phyloP scores from a whole-genome alignment of 106 monocot species.

The Acorus calamus region DNA sequence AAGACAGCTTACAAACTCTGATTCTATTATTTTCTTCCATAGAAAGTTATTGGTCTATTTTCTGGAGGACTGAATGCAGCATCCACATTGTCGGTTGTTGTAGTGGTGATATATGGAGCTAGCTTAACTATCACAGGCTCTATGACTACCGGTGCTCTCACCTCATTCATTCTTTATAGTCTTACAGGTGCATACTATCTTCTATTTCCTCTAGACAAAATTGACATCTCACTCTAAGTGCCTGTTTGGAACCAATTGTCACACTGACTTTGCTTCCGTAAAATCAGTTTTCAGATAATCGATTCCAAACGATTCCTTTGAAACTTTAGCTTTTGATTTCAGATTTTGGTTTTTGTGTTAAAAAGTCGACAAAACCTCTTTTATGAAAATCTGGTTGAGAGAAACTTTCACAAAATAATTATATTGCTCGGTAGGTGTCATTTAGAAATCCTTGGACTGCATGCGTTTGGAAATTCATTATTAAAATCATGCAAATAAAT shows the following conservation, averaged over 20 bases:
- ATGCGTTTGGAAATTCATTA: no score
- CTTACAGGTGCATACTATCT: slow-evolving; percentile 79
- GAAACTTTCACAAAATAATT: no score
- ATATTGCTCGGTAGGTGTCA: no score
- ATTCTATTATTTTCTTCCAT: slow-evolving; percentile 4
- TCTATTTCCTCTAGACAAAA: neutral
- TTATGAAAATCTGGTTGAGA: no score
- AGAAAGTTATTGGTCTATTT: slow-evolving; percentile 88
- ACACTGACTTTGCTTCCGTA: no score
- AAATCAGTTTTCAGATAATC: no score
- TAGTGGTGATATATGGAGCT: slow-evolving; percentile 88
- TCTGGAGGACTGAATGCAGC: slow-evolving; percentile 84
- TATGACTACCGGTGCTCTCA: slow-evolving; percentile 88
- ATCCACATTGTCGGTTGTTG: slow-evolving; percentile 78
- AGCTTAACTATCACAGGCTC: slow-evolving; percentile 74
- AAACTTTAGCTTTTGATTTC: neutral
- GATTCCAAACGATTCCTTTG: neutral
- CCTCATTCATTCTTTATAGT: slow-evolving; percentile 98
- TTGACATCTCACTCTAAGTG: neutral
- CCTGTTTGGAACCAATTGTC: no score
- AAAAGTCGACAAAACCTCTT: no score
- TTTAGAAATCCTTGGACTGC: no score
- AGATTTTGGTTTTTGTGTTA: neutral
- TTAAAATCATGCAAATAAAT: no score
- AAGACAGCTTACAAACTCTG: neutral